Base-by-base conservation (phyloP, 306 rosid species). In the Cicer judaicum region DNA sequence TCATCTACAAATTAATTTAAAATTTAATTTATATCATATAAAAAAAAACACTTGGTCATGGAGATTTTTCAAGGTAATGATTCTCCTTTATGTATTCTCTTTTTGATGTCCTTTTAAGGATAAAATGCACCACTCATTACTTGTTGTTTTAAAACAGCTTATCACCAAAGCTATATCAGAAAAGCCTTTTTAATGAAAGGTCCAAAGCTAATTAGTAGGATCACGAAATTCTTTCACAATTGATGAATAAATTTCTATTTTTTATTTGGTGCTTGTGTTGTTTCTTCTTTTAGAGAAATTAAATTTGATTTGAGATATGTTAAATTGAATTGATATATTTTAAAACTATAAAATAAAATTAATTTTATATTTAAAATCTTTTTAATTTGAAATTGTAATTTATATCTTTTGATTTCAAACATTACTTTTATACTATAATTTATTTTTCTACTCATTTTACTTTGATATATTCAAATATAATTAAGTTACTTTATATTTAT, bases 81-180 rank as follows among this genome's bases (percentile, higher is more conserved):
- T 75, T 80, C 67, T 61, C 76, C 68, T 68, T 80, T 68, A 59
- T 74, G 67, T 15, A 40, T 8, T 15, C 66, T 49, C 42, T 12
- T 68, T 68, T 68, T 80, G 68, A 13, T 53, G 62, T 70, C 68
- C 78, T 76, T 78, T 74, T 74, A 54, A 57, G 82, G 79, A 64
- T 57, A 80, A 76, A 75, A 78, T 63, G 63, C 63, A 24, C 56
- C 73, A 73, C 53, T 75, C 64, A 50, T 50, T 7, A 38, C 44
- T 68, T 68, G 78, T 59, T 67, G 73, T 64, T 29, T 29, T 4
- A 62, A 76, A 77, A 79, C 29, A 56, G 64, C 75, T 66, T 79
- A 73, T 73, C 64, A 61, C 62, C 48, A 79, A 73, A 79, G 83
- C 64, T 62, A 64, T 3, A 67, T 56, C 70, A 79, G 56, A 48